A percentile compares a stretch with the other conserved stretches of the same genome.
Conservation (phyloP, 2,329 filamentous ascomycete genomes). For the Mollisia scopiformis region DNA sequence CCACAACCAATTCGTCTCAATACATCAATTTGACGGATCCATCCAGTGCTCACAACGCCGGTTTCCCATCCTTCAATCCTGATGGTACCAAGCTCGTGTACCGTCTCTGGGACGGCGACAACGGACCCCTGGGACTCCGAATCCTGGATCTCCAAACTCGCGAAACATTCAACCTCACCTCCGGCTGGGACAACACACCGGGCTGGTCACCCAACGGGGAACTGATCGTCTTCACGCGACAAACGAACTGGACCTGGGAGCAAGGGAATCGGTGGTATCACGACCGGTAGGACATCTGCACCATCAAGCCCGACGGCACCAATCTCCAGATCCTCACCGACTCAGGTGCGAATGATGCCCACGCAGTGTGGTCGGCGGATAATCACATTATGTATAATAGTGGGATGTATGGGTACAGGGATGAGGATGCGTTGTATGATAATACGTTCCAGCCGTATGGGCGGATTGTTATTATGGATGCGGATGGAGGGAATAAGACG, state of each 20-base stretch:
- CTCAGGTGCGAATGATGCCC: slow-evolving; percentile 45
- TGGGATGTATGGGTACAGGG: slow-evolving; percentile 47
- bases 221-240: slow-evolving; percentile 43
- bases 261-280: slow-evolving; percentile 16
- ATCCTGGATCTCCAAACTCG: slow-evolving; percentile 36
- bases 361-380: slow-evolving; percentile 47
- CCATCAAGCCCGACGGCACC: slow-evolving; percentile 44
- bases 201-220: slow-evolving; percentile 43
- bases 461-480: slow-evolving; percentile 47
- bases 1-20: slow-evolving; percentile 23
- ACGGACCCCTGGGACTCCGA: slow-evolving; percentile 29
- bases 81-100: slow-evolving; percentile 42
- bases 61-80: slow-evolving; percentile 44
- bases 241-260: slow-evolving; percentile 35
- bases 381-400: slow-evolving; percentile 45
- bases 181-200: slow-evolving; percentile 44
- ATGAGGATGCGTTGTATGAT: slow-evolving; percentile 45
- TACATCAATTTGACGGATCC: slow-evolving; percentile 39
- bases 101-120: slow-evolving; percentile 34
- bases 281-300: slow-evolving; percentile 42
- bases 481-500: slow-evolving; percentile 40
- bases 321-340: slow-evolving; percentile 39
- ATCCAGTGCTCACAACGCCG: slow-evolving; percentile 40
- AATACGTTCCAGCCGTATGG: slow-evolving; percentile 49
- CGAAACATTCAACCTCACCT: slow-evolving; percentile 38